Conservation (phyloP, 768 basidiomycete genomes). For the Chiua virens region DNA sequence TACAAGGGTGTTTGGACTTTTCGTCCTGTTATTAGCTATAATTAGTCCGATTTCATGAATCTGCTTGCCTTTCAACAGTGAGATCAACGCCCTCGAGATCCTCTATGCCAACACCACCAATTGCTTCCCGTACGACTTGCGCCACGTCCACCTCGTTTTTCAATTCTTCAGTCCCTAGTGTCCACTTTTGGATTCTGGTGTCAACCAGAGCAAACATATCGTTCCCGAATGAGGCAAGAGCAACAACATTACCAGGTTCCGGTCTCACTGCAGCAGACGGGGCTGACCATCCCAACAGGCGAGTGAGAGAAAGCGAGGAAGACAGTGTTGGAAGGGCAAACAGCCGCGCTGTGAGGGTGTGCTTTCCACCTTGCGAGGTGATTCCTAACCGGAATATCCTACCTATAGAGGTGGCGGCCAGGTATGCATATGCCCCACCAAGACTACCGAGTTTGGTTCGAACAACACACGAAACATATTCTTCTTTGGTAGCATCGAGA, state of each 20-base stretch:
- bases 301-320: constrained; percentile 42
- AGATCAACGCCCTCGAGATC: constrained; percentile 78
- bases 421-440: constrained; percentile 35
- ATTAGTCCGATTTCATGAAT: background rate
- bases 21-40: constrained; percentile 12
- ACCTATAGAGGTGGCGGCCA: constrained; percentile 68
- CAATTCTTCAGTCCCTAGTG: constrained; percentile 53
- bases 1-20: constrained; percentile 52
- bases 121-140: constrained; percentile 44
- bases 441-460: constrained; percentile 56
- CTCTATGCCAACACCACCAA: constrained; percentile 49
- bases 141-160: constrained; percentile 57
- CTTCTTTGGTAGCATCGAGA: constrained; percentile 47
- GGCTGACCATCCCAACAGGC: constrained; percentile 43
- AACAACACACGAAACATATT: constrained; percentile 65
- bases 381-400: constrained; percentile 63
- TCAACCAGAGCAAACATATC: constrained; percentile 72
- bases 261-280: constrained; percentile 39
- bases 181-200: constrained; percentile 68
- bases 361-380: constrained; percentile 67
- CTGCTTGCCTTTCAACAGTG: constrained; percentile 53
- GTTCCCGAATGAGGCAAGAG: constrained; percentile 53
- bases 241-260: constrained; percentile 61
- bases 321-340: constrained; percentile 55
- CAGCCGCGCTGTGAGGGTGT: constrained; percentile 54